Conservation (phyloP, 345 rosid genomes). For the Corchorus olitorius region DNA sequence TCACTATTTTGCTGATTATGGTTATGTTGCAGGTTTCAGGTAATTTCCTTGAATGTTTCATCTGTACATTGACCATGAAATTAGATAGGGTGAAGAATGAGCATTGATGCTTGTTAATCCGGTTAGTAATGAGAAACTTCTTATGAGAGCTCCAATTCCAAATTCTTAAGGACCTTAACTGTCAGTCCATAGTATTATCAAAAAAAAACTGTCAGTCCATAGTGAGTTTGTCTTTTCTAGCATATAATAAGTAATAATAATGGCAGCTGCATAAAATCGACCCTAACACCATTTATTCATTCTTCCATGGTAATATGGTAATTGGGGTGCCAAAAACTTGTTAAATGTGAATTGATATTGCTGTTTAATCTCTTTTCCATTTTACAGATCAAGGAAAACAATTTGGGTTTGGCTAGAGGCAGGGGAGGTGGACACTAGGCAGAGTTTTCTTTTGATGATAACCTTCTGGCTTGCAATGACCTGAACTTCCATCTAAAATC, state of each 20-base stretch:
- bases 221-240: background rate
- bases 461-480: background rate
- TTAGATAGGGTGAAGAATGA: background rate
- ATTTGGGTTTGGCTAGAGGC: background rate
- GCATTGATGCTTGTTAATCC: constrained; percentile 12
- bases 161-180: background rate
- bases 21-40: background rate
- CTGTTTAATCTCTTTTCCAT: background rate
- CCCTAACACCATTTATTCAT: background rate
- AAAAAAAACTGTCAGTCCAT: background rate
- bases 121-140: constrained; percentile 12
- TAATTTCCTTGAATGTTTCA: background rate
- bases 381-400: background rate
- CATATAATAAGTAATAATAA: too few relatives aligned
- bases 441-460: background rate
- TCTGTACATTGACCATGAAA: background rate
- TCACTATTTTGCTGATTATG: background rate
- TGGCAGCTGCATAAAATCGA: background rate
- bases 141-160: background rate
- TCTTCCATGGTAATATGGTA: background rate
- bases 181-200: background rate
- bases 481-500: too few relatives aligned
- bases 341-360: background rate
- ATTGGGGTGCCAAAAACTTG: background rate
- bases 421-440: background rate